phyloP scores from a whole-genome alignment of 768 basidiomycete genomes.

The Leucocoprinus leucothites region DNA sequence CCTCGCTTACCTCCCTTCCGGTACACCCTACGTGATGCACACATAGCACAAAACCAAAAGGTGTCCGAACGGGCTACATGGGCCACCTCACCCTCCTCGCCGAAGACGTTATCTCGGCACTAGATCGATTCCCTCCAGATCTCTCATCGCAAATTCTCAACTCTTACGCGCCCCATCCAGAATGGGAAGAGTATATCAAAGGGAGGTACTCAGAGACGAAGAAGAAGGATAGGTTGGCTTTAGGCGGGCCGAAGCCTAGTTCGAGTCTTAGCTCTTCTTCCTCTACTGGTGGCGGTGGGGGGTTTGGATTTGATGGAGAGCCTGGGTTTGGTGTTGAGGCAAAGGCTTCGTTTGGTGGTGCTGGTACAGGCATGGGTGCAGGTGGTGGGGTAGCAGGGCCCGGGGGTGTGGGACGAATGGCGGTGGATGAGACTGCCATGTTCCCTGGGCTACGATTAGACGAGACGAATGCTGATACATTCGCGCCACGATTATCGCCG shows the following conservation, averaged over 20 bases:
- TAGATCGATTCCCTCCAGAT: conserved; percentile 84
- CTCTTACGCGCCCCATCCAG: conserved; percentile 64
- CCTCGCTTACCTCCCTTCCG: conserved; percentile 1
- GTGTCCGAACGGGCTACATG: conserved; percentile 90
- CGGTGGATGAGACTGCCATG: neutral
- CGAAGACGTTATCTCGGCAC: conserved; percentile 88
- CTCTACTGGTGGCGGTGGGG: conserved; percentile 14
- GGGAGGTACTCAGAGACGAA: conserved; percentile 87
- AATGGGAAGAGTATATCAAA: conserved; percentile 89
- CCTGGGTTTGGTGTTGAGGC: conserved; percentile 11
- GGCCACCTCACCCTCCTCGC: conserved; percentile 94
- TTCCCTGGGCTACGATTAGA: conserved; percentile 7
- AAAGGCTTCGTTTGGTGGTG: neutral
- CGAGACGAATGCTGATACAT: neutral
- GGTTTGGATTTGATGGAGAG: conserved; percentile 12
- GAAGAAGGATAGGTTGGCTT: conserved; percentile 68
- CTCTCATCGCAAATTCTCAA: conserved; percentile 57
- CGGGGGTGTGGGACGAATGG: conserved; percentile 43
- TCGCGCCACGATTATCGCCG: neutral
- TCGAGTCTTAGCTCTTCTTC: conserved; percentile 22
- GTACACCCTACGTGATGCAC: neutral
- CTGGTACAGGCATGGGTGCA: conserved; percentile 15
- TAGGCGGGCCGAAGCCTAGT: conserved; percentile 85
- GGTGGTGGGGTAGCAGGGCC: conserved; percentile 23
- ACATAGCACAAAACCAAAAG: conserved; percentile 64